Percentiles rank a stretch among this genome's conserved stretches.
phyloP scores from a whole-genome alignment of 2,329 filamentous ascomycete genomes.

The Lasiodiplodia citricola region DNA sequence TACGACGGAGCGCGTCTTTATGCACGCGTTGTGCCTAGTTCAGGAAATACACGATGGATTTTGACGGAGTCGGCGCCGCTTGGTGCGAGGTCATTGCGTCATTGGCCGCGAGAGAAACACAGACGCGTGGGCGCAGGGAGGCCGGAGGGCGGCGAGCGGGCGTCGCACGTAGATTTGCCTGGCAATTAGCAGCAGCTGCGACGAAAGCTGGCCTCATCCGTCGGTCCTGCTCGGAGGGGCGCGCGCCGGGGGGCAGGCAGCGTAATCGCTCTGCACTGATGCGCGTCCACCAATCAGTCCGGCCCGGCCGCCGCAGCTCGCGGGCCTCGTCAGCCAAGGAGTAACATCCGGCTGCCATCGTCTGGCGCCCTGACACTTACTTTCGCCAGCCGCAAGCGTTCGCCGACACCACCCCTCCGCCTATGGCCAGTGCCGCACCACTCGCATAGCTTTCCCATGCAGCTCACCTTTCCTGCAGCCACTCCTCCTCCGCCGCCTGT shows the following conservation, averaged over 20 bases:
- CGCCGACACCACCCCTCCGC: conserved; percentile 17
- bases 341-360: conserved; percentile 14
- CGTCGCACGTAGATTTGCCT: conserved; percentile 11
- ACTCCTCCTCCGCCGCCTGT: conserved; percentile 16
- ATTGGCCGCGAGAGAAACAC: conserved; percentile 3
- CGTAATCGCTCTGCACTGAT: conserved; percentile 14
- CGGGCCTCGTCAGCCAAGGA: conserved; percentile 20
- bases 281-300: conserved; percentile 21
- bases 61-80: not conserved
- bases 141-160: not conserved
- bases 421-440: conserved; percentile 22
- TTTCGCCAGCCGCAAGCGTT: conserved; percentile 12
- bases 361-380: conserved; percentile 12
- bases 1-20: not conserved
- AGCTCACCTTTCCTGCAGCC: not conserved
- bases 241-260: not conserved
- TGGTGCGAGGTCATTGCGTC: conserved; percentile 9
- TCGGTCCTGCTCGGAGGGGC: conserved; percentile 19
- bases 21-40: conserved; percentile 4
- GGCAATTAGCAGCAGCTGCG: not conserved
- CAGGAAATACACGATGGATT: conserved; percentile 9
- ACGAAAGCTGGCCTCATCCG: conserved; percentile 21
- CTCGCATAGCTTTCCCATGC: conserved; percentile 23
- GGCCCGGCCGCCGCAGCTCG: conserved; percentile 16
- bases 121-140: not conserved